Evolutionary conservation across 305 asterid genomes (phyloP), one percentile per base, ranked within the genome.

Genomic region (Rubia balearica): DNA sequence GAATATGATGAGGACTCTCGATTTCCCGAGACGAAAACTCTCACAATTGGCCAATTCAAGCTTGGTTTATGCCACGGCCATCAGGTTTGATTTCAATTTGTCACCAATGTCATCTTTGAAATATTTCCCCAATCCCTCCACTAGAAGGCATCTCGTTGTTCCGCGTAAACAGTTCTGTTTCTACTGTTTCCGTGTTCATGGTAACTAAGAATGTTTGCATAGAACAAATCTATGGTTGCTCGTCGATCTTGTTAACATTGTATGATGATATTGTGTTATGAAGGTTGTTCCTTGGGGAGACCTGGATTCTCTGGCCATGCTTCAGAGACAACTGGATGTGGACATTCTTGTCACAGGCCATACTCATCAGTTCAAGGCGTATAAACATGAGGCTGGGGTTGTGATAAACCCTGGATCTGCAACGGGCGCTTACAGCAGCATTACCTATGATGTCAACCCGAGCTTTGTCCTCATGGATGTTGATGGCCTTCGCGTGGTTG

Each of bases 201-300:
- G 33, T 30, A 30, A 30, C 33, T 30, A 30, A 30, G 33, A 3
- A 30, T 30, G 33, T 30, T 30, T 30, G 3, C 33, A 1, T 30
- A 3, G 33, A 30, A 30, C 33, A 30, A 30, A 30, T 30, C 1
- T 30, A 30, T 2, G 53, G 53, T 3, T 48, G n/a, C 14, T 12
- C 13, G 3, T 45, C 11, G 49, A 45, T 45, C 33, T 30, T 30
- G 3, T 30, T 12, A 45, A 51, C 57, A 17, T 51, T 16, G 21
- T 51, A 17, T 13, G 36, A 55, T 24, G 36, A 3, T 3, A 0
- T 19, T 41, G 7, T 65, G 53, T 42, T 40, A 13, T 76, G 68
- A 83, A 93, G 99, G 97, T 94, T 65, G 84, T 94, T 80, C 99
- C 99, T 49, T 94, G 97, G 95, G 98, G 99, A 60, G 99, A 94